phyloP scores from a whole-genome alignment of 2,329 filamentous ascomycete genomes.

The Colletotrichum higginsianum region DNA sequence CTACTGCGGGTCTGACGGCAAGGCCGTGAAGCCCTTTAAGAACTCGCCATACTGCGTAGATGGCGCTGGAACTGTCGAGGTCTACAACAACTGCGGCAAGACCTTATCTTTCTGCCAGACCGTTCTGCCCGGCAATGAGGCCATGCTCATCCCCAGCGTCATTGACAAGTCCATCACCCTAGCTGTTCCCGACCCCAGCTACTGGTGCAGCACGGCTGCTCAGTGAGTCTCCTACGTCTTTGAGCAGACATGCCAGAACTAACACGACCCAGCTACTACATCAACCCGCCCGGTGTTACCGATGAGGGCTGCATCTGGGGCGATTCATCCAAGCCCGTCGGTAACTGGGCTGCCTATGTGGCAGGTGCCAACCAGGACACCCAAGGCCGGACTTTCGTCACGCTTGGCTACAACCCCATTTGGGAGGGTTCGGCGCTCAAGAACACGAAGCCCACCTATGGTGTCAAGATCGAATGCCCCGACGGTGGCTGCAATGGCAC shows the following conservation, averaged over 20 bases:
- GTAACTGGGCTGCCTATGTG: conserved; percentile 85
- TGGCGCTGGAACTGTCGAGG: conserved; percentile 76
- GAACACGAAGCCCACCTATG: conserved; percentile 73
- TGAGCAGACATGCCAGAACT: conserved; percentile 1
- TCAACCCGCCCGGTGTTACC: conserved; percentile 80
- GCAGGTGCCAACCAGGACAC: conserved; percentile 80
- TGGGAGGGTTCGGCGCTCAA: conserved; percentile 72
- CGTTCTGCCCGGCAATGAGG: conserved; percentile 83
- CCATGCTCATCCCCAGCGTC: conserved; percentile 85
- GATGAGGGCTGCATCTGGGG: conserved; percentile 81
- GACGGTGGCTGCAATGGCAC: conserved; percentile 77
- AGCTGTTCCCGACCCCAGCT: conserved; percentile 78
- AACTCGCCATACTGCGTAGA: conserved; percentile 78
- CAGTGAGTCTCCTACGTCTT: conserved; percentile 70
- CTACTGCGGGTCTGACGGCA: conserved; percentile 77
- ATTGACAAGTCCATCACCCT: conserved; percentile 71
- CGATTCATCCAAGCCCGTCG: conserved; percentile 70
- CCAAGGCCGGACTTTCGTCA: conserved; percentile 78
- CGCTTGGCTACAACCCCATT: conserved; percentile 84
- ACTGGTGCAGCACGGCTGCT: conserved; percentile 81
- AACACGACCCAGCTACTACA: conserved; percentile 72
- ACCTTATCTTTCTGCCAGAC: conserved; percentile 84
- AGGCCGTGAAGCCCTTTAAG: conserved; percentile 78
- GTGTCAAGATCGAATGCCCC: conserved; percentile 79
- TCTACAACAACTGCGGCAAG: conserved; percentile 75